These are phyloP conservation scores for Spathaspora arborariae DNA, from an alignment of 805 yeast species.

Conservation along the genomic window DNA sequence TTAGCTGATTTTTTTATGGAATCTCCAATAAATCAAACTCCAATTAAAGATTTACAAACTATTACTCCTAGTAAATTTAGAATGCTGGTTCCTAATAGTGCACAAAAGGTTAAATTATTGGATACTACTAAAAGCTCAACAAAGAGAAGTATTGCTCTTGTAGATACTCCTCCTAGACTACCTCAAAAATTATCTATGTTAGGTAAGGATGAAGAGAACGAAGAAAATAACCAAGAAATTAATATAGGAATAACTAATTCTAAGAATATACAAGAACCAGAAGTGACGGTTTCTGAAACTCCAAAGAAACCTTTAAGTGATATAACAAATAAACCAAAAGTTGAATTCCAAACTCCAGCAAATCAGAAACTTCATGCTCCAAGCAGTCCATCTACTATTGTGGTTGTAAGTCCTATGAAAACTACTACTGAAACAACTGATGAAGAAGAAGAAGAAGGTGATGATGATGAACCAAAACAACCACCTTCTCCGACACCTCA, in stretches of 20 bases:
- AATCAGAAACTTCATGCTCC: constrained; percentile 24
- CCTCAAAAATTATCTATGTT: constrained; percentile 26
- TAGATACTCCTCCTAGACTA: constrained; percentile 37
- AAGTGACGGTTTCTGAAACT: background rate
- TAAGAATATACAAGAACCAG: background rate
- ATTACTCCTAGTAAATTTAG: constrained; percentile 40
- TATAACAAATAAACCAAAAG: constrained; percentile 17
- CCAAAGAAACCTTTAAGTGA: constrained; percentile 25
- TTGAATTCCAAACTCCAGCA: constrained; percentile 30
- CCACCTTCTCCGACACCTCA: constrained; percentile 41
- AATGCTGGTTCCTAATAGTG: constrained; percentile 10
- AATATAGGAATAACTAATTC: constrained; percentile 6
- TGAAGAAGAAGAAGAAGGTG: background rate
- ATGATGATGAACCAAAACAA: constrained; percentile 3
- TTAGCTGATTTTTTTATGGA: constrained; percentile 42
- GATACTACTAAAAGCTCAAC: constrained; percentile 26
- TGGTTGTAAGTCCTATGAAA: constrained; percentile 29
- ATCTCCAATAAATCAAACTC: constrained; percentile 35
- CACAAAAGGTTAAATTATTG: constrained; percentile 12
- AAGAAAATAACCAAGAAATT: constrained; percentile 15
- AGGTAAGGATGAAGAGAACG: constrained; percentile 12
- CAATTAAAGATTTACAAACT: constrained; percentile 32
- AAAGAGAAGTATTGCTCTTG: constrained; percentile 32
- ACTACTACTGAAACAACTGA: constrained; percentile 1
- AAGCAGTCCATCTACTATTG: constrained; percentile 42